Base-by-base conservation (phyloP, 108 stramenopile species). In the Nitzschia sp. region DNA sequence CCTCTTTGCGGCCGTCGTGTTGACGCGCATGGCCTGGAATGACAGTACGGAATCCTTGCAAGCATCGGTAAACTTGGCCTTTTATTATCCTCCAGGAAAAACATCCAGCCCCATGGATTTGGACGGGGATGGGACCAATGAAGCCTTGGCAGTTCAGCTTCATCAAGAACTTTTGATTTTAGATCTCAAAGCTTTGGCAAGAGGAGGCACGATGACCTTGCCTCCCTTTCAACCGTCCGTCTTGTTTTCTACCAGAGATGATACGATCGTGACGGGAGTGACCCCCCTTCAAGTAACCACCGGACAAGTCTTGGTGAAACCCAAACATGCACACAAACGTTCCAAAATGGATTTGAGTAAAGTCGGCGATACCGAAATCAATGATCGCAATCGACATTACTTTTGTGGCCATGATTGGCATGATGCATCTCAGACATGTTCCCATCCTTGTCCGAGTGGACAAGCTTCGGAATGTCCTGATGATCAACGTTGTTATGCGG, bases 341-440 rank as follows among this genome's bases (percentile, higher is more conserved):
- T 3, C 3, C 5, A 64, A 47, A 18, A 23, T 42, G 19, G 60
- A 24, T n/a, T 15, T 64, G 34, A 11, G 35, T 49, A 45, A 28
- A 2, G 47, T 35, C n/a, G 59, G 59, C 51, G 64, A 66, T 36
- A 0, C 0, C 2, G 62, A 66, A 42, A 54, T 64, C 54, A 72
- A 74, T 23, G 89, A 90, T 70, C 72, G 80, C 18, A 89, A 72
- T 36, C 58, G 84, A 30, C 86, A 94, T 63, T 91, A 90, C 66
- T 94, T 84, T 66, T 94, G 93, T 55, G 93, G 93, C n/a, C 79
- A 46, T 0, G 87, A 88, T 75, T 94, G 93, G 93, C 88, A 91
- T 71, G 83, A 94, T 77, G 93, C 93, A 0, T 33, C 86, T 1
- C 45, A 73, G 42, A 71, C 76, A 46, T 94, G 93, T 76, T 70